Evolutionary conservation across 1,284 basidiomycete species (phyloP).

Genomic region (Microbotryum violaceum): DNA sequence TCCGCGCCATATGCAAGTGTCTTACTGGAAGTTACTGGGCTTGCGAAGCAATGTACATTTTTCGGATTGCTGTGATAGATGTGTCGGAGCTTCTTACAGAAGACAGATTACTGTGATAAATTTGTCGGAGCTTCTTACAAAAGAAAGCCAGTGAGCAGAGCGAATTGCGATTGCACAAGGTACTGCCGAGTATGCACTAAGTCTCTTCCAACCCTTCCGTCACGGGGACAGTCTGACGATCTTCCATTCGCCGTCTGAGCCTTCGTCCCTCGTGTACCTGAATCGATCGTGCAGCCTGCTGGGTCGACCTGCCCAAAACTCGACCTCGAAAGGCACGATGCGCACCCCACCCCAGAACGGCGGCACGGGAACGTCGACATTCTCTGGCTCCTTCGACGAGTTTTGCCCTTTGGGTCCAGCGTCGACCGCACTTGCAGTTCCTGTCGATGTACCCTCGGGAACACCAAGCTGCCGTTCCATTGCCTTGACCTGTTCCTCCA

Average conservation of each 20-base stretch:
- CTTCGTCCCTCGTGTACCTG: slow-evolving; percentile 59
- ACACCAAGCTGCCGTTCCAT: slow-evolving; percentile 57
- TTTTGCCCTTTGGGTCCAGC: slow-evolving; percentile 12
- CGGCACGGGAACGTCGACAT: slow-evolving; percentile 60
- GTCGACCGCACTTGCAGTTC: slow-evolving; percentile 10
- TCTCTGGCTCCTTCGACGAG: slow-evolving; percentile 35
- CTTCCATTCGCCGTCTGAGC: slow-evolving; percentile 56
- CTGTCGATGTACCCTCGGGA: slow-evolving; percentile 37
- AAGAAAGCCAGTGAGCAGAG: no score
- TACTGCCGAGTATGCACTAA: no score
- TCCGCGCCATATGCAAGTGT: no score
- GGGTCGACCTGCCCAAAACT: slow-evolving; percentile 89
- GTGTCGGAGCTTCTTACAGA: no score
- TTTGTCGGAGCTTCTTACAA: no score
- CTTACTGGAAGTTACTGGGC: no score
- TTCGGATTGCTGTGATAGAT: no score
- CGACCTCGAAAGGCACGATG: slow-evolving; percentile 76
- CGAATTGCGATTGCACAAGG: no score
- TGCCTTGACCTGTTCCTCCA: slow-evolving; percentile 57
- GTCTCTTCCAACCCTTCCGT: no score
- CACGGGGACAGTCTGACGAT: slow-evolving; percentile 67
- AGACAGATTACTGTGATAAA: no score
- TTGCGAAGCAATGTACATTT: no score
- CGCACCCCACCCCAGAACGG: slow-evolving; percentile 96
- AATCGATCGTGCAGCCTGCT: slow-evolving; percentile 70